Base-by-base conservation (phyloP, 2,329 filamentous ascomycete genomes). In the Lachnellula occidentalis region DNA sequence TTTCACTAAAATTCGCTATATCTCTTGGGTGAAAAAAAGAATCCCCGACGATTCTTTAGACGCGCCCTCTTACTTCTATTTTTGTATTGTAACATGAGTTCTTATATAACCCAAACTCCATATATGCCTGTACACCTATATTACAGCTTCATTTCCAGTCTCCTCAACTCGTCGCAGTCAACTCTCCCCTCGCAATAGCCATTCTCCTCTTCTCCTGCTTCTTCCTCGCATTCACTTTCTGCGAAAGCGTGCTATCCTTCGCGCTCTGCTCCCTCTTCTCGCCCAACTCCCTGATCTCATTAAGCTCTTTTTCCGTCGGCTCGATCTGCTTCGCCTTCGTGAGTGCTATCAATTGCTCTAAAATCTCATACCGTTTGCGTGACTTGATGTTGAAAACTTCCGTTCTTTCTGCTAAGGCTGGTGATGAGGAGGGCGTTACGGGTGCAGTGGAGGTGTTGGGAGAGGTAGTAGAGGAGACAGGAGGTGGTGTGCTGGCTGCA, bases 161-260 rank as follows among this genome's bases (percentile, higher is more conserved):
- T 57, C 51, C 21, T 27, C 14, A 54, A 45, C 22, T 21, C 17
- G 49, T 21, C 21, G 48, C 46, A 41, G 50, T 56, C 15, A 56
- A 34, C 39, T 57, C 56, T 8, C 61, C 76, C 64, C 76, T 73
- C 56, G 86, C 63, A 66, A 85, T 69, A 51, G 76, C 79, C 71
- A 82, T 77, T 71, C 90, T 83, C 65, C 77, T 78, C 72, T 90
- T 83, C 64, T 76, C 77, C 73, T 80, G 80, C 73, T 78, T 77
- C 69, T 79, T 78, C 34, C 79, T 75, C 57, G 43, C 43, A 6
- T 80, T 73, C 53, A 77, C 74, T 61, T 78, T 77, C 65, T 72
- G 71, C 58, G 79, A 74, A 54, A 77, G 71, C 58, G 77, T 74
- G 19, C 81, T 75, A 69, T 88, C 85, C 49, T 74, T 69, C 52